Evolutionary conservation across 257 asterid species (phyloP), one percentile per base, ranked within the genome.

Genomic region (Solanum pimpinellifolium): DNA sequence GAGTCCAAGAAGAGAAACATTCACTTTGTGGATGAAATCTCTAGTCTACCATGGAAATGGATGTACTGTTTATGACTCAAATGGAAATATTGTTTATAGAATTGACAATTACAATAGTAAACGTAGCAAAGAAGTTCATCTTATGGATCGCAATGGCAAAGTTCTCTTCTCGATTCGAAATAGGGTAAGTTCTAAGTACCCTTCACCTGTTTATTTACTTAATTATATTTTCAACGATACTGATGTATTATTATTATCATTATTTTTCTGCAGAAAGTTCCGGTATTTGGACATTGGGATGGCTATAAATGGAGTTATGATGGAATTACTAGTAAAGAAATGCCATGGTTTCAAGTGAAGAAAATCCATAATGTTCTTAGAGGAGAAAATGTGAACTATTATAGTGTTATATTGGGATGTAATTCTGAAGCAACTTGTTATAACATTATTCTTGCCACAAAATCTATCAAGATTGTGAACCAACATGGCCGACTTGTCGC

Each of bases 21-120:
- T 92, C 82, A 95, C 98, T 2, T 83, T 95, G 83, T 94, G 95
- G 98, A 92, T 94, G 96, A 95, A 93, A 85, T 95, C 98, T 11
- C 92, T 95, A 4, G 92, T 95, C 12, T 87, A 90, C 82, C 91
- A 92, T 31, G 91, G 96, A 86, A 91, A 93, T 86, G 98, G 98
- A 3, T 95, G 96, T 86, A 90, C 95, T 1, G 95, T 92, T 69
- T 95, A 73, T 74, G 90, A 91, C 81, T 89, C 94, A 1, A 73
- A 89, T 21, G 95, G 98, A 2, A 42, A 89, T 5, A 88, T 93
- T 52, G 90, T 90, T 8, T 92, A 91, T 82, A 92, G 98, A 2
- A 92, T 93, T 62, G 98, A 95, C 72, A 95, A 94, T 31, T 95
- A 95, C 80, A 91, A 91, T 27, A 76, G 80, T 23, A 92, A 89